Conservation (phyloP, 148 eudicot species). For the Heliosperma pusillum region DNA sequence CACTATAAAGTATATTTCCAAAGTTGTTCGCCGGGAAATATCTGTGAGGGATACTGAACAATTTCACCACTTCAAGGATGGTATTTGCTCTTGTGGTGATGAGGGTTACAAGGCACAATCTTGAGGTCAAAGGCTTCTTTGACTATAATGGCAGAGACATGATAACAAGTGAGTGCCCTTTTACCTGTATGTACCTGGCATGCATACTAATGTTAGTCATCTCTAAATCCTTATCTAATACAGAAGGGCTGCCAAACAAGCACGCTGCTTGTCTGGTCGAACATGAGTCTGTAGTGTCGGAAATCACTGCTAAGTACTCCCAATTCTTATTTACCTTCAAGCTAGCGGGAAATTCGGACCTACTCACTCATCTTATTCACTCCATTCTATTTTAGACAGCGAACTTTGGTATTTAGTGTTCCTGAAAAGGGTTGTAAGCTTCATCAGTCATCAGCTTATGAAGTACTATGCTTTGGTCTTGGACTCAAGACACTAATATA, state of each 20-base stretch:
- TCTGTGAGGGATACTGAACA: slow-evolving; percentile 75
- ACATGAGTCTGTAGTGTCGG: not conserved
- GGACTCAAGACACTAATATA: too few species aligned
- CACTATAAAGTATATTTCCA: slow-evolving; percentile 68
- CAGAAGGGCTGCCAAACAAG: not conserved
- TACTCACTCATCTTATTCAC: not conserved
- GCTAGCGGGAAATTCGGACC: not conserved
- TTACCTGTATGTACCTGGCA: not conserved
- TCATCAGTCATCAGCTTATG: too few species aligned
- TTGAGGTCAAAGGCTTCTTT: slow-evolving; percentile 16
- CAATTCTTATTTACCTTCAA: not conserved
- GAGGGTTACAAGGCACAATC: slow-evolving; percentile 47
- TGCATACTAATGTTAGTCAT: not conserved
- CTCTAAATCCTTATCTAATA: not conserved
- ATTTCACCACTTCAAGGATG: slow-evolving; percentile 86
- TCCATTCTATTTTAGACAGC: too few species aligned
- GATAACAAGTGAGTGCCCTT: slow-evolving; percentile 1
- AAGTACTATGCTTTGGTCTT: too few species aligned
- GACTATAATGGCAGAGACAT: not conserved
- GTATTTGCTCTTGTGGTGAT: slow-evolving; percentile 81
- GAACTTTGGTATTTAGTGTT: too few species aligned
- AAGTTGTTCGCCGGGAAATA: slow-evolving; percentile 73
- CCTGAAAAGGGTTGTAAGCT: too few species aligned
- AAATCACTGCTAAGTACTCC: not conserved
- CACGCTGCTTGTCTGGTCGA: not conserved